phyloP scores from a whole-genome alignment of 2,329 filamentous ascomycete species.

The Aspergillus niger region DNA sequence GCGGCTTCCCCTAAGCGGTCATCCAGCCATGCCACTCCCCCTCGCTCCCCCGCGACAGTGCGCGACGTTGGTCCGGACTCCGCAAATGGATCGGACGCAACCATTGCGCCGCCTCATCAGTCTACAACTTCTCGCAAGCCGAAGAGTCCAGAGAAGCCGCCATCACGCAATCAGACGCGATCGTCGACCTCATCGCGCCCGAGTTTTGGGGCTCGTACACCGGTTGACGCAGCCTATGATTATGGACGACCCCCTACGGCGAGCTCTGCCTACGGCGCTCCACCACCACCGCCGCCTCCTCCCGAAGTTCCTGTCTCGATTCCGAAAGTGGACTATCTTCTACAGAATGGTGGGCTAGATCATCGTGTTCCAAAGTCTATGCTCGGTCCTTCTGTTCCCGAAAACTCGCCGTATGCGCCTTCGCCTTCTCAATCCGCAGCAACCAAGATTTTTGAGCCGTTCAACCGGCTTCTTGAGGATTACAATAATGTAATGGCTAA shows the following conservation, averaged over 20 bases:
- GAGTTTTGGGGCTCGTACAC: slow-evolving; percentile 27
- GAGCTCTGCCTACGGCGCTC: slow-evolving; percentile 38
- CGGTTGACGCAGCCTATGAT: slow-evolving; percentile 40
- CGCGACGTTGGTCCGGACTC: slow-evolving; percentile 40
- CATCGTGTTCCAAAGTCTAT: slow-evolving; percentile 73
- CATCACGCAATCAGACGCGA: slow-evolving; percentile 38
- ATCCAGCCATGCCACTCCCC: slow-evolving; percentile 34
- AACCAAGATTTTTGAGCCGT: slow-evolving; percentile 76
- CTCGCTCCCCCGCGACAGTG: slow-evolving; percentile 39
- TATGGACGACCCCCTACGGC: slow-evolving; percentile 34
- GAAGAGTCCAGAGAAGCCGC: slow-evolving; percentile 35
- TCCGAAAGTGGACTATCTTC: slow-evolving; percentile 86
- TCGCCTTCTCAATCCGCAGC: slow-evolving; percentile 69
- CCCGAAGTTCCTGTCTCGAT: slow-evolving; percentile 66
- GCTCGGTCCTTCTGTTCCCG: slow-evolving; percentile 55
- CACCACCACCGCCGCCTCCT: slow-evolving; percentile 75
- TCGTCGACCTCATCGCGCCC: slow-evolving; percentile 33
- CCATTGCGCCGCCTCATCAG: slow-evolving; percentile 48
- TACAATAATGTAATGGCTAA: slow-evolving; percentile 79
- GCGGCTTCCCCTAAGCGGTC: slow-evolving; percentile 37
- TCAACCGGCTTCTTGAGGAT: slow-evolving; percentile 80
- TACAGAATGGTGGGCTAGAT: slow-evolving; percentile 81
- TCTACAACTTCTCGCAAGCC: slow-evolving; percentile 33
- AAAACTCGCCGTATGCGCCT: slow-evolving; percentile 58
- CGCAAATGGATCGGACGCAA: slow-evolving; percentile 48